phyloP scores from a whole-genome alignment of 345 rosid genomes.

The Boechera stricta region DNA sequence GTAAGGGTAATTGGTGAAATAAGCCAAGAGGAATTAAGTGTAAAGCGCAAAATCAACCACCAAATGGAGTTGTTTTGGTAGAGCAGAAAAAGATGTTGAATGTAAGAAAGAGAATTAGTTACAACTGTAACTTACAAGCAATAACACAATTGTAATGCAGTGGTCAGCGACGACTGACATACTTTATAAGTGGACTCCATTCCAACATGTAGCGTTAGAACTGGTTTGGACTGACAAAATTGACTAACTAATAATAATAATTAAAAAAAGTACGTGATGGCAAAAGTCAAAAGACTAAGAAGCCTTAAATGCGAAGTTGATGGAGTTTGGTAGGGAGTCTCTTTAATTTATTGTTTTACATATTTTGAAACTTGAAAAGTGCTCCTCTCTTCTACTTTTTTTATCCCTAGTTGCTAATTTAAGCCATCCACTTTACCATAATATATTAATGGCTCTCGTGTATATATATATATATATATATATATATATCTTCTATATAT shows the following conservation, averaged over 20 bases:
- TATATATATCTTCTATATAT: too few relatives aligned
- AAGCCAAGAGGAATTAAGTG: not conserved
- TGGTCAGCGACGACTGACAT: constrained; percentile 40
- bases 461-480: too few relatives aligned
- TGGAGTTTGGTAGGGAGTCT: constrained; percentile 42
- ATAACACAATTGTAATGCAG: constrained; percentile 24
- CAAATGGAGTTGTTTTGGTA: constrained; percentile 22
- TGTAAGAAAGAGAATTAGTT: constrained; percentile 23
- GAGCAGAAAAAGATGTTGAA: constrained; percentile 32
- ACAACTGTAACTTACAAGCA: constrained; percentile 28
- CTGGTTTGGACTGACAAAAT: constrained; percentile 35
- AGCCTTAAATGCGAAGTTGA: constrained; percentile 41
- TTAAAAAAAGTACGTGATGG: not conserved
- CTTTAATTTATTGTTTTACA: constrained; percentile 22
- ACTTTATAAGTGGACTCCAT: constrained; percentile 21
- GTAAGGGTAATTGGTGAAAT: not conserved
- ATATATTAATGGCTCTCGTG: too few relatives aligned
- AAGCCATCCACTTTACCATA: not conserved
- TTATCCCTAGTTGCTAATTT: constrained; percentile 17
- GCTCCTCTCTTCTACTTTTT: constrained; percentile 1
- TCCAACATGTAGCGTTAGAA: constrained; percentile 36
- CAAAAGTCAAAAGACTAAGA: constrained; percentile 25
- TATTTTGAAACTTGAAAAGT: constrained; percentile 28
- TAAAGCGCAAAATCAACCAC: constrained; percentile 29
- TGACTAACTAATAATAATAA: constrained; percentile 18